Evolutionary conservation across 768 basidiomycete genomes (phyloP).

Genomic region (Chalciporus chontae): DNA sequence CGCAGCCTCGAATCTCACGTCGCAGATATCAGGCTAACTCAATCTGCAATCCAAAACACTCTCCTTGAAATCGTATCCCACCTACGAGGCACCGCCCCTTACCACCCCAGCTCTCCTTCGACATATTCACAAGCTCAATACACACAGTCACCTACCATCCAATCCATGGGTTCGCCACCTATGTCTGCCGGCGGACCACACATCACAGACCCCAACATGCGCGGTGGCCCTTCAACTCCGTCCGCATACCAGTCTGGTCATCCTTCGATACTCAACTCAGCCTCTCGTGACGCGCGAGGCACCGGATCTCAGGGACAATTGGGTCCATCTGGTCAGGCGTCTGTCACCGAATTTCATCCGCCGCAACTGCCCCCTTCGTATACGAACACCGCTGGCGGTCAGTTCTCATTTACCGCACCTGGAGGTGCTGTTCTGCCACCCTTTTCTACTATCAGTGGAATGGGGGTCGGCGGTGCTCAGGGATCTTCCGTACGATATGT

Average conservation of each 20-base stretch:
- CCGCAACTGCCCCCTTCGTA: constrained; percentile 42
- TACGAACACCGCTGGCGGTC: constrained; percentile 34
- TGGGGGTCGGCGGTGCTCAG: constrained; percentile 43
- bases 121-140: constrained; percentile 45
- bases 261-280: constrained; percentile 27
- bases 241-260: constrained; percentile 24
- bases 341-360: constrained; percentile 41
- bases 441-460: constrained; percentile 64
- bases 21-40: constrained; percentile 71
- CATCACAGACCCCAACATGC: constrained; percentile 18
- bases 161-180: constrained; percentile 52
- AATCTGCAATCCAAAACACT: constrained; percentile 72
- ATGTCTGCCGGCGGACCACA: constrained; percentile 38
- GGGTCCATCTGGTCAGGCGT: constrained; percentile 30
- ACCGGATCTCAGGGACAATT: constrained; percentile 35
- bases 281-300: constrained; percentile 31
- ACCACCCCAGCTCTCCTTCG: constrained; percentile 61
- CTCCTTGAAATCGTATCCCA: constrained; percentile 78
- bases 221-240: constrained; percentile 31
- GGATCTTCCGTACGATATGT: constrained; percentile 53
- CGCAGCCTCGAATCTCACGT: constrained; percentile 86
- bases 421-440: constrained; percentile 63
- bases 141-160: constrained; percentile 64
- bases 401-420: constrained; percentile 33
- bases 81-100: constrained; percentile 53